Evolutionary conservation across 2,329 filamentous ascomycete genomes (phyloP).

Genomic region (Fusarium albosuccineum): DNA sequence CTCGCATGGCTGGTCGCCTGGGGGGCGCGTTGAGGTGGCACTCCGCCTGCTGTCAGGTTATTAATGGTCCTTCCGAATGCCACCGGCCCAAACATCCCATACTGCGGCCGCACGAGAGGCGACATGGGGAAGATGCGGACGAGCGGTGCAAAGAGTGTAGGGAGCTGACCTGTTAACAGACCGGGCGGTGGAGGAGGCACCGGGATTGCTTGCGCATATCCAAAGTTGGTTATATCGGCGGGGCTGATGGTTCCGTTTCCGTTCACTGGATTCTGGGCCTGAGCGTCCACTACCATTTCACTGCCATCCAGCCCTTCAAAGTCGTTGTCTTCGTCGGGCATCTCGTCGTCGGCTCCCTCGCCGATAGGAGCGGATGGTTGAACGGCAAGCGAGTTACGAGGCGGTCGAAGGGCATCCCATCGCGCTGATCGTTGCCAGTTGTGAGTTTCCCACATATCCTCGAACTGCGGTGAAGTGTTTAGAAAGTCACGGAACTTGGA

Average conservation of each 20-base stretch:
- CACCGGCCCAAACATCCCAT: constrained; percentile 37
- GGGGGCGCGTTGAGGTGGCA: constrained; percentile 20
- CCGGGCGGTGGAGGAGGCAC: constrained; percentile 47
- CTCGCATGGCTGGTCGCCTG: constrained; percentile 43
- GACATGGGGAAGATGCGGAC: constrained; percentile 35
- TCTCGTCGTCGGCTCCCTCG: constrained; percentile 58
- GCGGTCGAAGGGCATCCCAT: constrained; percentile 13
- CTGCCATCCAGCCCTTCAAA: constrained; percentile 56
- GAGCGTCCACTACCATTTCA: constrained; percentile 55
- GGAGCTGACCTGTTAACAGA: constrained; percentile 41
- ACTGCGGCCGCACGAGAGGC: constrained; percentile 33
- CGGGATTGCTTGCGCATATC: constrained; percentile 42
- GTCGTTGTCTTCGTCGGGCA: constrained; percentile 60
- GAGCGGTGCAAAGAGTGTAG: constrained; percentile 33
- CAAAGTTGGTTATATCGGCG: constrained; percentile 21
- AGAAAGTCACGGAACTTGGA: constrained; percentile 81
- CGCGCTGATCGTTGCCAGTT: constrained; percentile 25
- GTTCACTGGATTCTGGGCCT: constrained; percentile 45
- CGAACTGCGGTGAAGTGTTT: constrained; percentile 67
- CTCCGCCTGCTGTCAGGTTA: constrained; percentile 44
- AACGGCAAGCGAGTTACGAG: constrained; percentile 18
- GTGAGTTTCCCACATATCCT: constrained; percentile 55
- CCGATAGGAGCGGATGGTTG: constrained; percentile 35
- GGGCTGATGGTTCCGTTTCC: constrained; percentile 20
- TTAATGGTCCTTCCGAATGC: constrained; percentile 48